Conservation (phyloP, 2,329 filamentous ascomycete species). For the Orbilia oligospora region DNA sequence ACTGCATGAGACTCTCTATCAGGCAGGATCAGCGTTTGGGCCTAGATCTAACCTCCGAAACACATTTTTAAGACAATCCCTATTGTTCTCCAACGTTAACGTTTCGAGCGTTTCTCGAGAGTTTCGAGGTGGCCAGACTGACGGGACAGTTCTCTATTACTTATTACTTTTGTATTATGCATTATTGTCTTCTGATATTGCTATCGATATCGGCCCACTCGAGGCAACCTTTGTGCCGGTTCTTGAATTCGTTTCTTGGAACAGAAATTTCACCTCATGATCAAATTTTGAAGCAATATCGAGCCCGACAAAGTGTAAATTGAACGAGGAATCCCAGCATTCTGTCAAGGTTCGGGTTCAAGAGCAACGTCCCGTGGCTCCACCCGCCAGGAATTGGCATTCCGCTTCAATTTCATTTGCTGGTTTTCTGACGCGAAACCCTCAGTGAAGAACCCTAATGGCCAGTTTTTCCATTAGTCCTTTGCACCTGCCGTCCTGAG, state of each 20-base stretch:
- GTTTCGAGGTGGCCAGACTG: constrained; percentile 24
- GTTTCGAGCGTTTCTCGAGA: neutral
- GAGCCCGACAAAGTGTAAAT: constrained; percentile 6
- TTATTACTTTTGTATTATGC: constrained; percentile 1
- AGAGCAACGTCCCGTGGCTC: constrained; percentile 53
- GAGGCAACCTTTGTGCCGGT: constrained; percentile 41
- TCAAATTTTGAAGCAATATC: constrained; percentile 44
- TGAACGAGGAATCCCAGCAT: constrained; percentile 50
- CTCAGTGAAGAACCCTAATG: constrained; percentile 42
- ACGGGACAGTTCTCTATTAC: constrained; percentile 7
- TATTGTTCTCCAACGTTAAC: constrained; percentile 12
- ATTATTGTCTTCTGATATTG: constrained; percentile 41
- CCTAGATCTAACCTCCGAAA: constrained; percentile 32
- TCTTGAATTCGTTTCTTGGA: constrained; percentile 44
- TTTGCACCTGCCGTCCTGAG: constrained; percentile 47
- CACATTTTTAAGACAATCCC: constrained; percentile 17
- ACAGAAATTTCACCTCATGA: constrained; percentile 26
- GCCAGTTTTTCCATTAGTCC: constrained; percentile 19
- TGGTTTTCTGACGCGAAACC: constrained; percentile 42
- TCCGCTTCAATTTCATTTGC: constrained; percentile 52
- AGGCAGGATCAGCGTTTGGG: constrained; percentile 30
- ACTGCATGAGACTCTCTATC: neutral
- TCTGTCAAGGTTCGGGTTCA: constrained; percentile 53
- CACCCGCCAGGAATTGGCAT: constrained; percentile 38
- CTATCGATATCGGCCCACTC: constrained; percentile 40